phyloP scores from a whole-genome alignment of 2,329 filamentous ascomycete genomes.

The Whalleya microplaca region DNA sequence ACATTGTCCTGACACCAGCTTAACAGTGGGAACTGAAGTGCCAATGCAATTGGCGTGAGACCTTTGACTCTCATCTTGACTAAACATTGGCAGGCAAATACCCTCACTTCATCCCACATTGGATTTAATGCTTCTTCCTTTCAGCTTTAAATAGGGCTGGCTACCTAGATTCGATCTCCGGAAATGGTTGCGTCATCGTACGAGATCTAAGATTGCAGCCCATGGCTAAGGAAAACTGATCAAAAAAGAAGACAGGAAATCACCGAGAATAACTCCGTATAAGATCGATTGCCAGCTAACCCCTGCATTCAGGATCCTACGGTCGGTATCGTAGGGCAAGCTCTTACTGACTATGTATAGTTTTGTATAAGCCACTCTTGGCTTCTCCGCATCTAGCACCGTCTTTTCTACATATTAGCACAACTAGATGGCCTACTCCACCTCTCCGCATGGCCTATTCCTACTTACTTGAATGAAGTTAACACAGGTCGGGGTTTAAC shows the following conservation, averaged over 20 bases:
- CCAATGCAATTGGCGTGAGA: slow-evolving; percentile 9
- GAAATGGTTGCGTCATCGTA: neutral
- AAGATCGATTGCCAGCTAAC: neutral
- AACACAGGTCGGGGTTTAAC: neutral
- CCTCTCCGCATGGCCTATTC: neutral
- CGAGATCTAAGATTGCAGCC: too few relatives aligned
- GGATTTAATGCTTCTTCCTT: neutral
- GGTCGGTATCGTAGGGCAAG: neutral
- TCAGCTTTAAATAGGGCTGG: neutral
- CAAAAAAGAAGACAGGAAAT: neutral
- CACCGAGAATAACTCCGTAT: neutral
- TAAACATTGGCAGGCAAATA: neutral
- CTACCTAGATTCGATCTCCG: neutral
- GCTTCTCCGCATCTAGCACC: slow-evolving; percentile 17
- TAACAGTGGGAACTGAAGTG: slow-evolving; percentile 16
- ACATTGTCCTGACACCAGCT: slow-evolving; percentile 12
- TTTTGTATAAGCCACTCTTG: slow-evolving; percentile 2
- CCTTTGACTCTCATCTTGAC: slow-evolving; percentile 15
- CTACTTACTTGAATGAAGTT: neutral
- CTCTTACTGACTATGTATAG: slow-evolving; percentile 4
- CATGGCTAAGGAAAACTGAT: too few relatives aligned
- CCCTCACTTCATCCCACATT: neutral
- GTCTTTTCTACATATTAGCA: too few relatives aligned
- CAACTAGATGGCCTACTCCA: too few relatives aligned
- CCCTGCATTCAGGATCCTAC: neutral